These are phyloP conservation scores for Hypoxylon sp. DNA, from an alignment of 2,329 filamentous ascomycete species.

Conservation along the genomic window DNA sequence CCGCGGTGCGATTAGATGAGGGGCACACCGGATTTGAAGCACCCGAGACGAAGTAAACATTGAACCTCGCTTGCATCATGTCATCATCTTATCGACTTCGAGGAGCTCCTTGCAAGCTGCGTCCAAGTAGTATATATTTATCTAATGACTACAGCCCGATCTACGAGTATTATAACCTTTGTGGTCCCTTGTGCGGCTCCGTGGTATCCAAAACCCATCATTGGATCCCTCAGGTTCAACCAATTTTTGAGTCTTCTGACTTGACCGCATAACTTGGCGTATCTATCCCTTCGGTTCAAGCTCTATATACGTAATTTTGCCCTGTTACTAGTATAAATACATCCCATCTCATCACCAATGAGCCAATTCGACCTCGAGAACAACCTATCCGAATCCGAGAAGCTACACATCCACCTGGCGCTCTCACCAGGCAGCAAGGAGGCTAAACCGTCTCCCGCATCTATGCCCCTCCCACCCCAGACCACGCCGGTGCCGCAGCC, in stretches of 20 bases:
- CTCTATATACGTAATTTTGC: not conserved
- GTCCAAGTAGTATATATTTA: conserved; percentile 1
- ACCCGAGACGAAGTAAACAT: conserved; percentile 30
- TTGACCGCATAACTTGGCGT: not conserved
- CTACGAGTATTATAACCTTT: not conserved
- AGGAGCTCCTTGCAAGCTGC: conserved; percentile 15
- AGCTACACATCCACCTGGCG: conserved; percentile 32
- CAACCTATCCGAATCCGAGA: conserved; percentile 18
- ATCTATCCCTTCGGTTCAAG: not conserved
- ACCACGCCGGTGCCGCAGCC: conserved; percentile 53
- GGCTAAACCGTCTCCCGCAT: conserved; percentile 14
- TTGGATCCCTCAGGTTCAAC: not conserved
- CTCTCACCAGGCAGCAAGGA: conserved; percentile 11
- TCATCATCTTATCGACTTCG: conserved; percentile 1
- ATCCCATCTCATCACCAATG: conserved; percentile 19
- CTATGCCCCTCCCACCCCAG: conserved; percentile 51
- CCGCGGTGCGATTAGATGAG: conserved; percentile 29
- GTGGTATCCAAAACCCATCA: not conserved
- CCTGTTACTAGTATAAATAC: not conserved
- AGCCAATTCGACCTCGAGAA: conserved; percentile 10
- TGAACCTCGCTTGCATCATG: conserved; percentile 11
- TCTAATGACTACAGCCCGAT: not conserved
- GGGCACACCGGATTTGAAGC: conserved; percentile 22
- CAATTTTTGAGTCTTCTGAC: not conserved
- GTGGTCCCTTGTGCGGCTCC: not conserved